Evolutionary conservation across 441 rosid genomes (phyloP).

Genomic region (Theobroma grandiflorum): DNA sequence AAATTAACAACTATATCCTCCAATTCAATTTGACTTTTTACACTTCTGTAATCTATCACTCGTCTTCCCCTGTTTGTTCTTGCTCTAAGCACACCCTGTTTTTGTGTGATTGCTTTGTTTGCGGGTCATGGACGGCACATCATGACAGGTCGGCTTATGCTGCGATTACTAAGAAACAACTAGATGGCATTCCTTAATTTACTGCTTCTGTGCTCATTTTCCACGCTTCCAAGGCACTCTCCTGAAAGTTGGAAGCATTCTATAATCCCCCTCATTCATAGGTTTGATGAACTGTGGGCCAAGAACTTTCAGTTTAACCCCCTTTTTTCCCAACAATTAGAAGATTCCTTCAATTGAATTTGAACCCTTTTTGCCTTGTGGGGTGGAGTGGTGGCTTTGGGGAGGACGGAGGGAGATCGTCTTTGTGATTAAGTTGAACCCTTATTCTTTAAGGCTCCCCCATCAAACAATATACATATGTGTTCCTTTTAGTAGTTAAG

Average conservation of each 20-base stretch:
- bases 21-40: background rate
- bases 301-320: background rate
- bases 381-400: background rate
- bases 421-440: background rate
- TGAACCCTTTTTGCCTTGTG: background rate
- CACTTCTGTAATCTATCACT: background rate
- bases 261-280: background rate
- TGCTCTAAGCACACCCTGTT: background rate
- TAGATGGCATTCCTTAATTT: background rate
- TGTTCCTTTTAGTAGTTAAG: background rate
- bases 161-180: background rate
- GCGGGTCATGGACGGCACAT: constrained; percentile 40
- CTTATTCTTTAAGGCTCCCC: background rate
- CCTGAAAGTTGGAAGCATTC: background rate
- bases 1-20: background rate
- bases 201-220: background rate
- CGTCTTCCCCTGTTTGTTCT: background rate
- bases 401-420: no score
- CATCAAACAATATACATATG: background rate
- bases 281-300: background rate
- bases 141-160: background rate
- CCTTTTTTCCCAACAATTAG: background rate
- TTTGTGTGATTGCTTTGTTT: constrained; percentile 26
- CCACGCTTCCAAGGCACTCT: constrained; percentile 25
- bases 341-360: background rate